Base-by-base conservation (phyloP, 306 rosid genomes). In the Malus fusca region DNA sequence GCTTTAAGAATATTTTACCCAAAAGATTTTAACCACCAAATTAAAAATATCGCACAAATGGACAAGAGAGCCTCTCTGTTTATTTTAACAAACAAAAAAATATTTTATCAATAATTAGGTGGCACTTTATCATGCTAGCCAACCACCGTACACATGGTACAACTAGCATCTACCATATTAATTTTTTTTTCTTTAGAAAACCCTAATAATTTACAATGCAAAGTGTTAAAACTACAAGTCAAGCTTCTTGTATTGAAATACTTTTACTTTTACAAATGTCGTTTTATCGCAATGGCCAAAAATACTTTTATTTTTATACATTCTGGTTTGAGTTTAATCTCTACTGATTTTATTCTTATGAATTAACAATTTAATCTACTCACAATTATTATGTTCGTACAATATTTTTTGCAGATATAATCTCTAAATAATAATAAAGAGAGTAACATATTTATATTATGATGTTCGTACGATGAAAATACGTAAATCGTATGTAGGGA, bases 61-160 rank as follows among this genome's bases (percentile, higher is more conserved):
- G 77, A 26, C 79, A 51, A 11, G 10, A 11, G 10, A 26, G 26
- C 31, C 66, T 23, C 70, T 55, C 5, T n/a, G 8, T 31, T 31
- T 58, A 3, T 42, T 26, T 48, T 18, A 4, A 0, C 11, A 22
- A 66, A 19, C 2, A 44, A 59, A 19, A 11, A 56, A 56, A n/a
- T 9, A 48, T 44, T 8, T 46, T 5, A 48, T 48, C 51, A 18
- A 73, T 63, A 48, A 40, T 76, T 82, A 55, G 87, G 82, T 76
- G 83, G 64, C 58, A 61, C 62, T 26, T 76, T 43, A 72, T 76
- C 44, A 25, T 28, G 81, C 63, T 64, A 63, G 44, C 84, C 80
- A 81, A 86, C 80, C 65, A 82, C 88, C 82, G 22, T 58, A 37
- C 66, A 72, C 40, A 58, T 6, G 15, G 66, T 22, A 22, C 76